Evolutionary conservation across 805 yeast species (phyloP), one percentile per base, ranked within the genome.

Genomic region (Hanseniaspora osmophila): DNA sequence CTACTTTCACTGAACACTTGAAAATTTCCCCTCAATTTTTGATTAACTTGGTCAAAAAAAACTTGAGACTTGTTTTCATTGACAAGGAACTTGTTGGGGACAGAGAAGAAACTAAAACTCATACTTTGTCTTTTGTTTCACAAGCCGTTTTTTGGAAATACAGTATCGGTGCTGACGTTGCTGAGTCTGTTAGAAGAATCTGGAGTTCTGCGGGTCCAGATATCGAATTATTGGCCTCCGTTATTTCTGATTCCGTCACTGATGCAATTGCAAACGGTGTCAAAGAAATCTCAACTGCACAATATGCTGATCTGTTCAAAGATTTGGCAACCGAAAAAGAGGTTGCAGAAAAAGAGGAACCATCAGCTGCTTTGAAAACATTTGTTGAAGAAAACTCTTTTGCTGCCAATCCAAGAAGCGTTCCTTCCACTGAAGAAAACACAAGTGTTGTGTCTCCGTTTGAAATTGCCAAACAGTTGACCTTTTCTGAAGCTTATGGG

Each of bases 81-180:
- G 94, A 86, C 61, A 68, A 73, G 51, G 69, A 77, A 18, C 58
- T 74, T 17, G 66, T 82, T 48, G 84, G 81, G 38, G 84, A 76
- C 46, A 71, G 77, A 53, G 81, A 76, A 49, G 78, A 78, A 46
- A 79, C 92, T 37, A 73, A 76, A 53, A 94, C 94, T 29, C 78
- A 87, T 59, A 77, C 92, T 3, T 69, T 70, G 30, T 72, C 78
- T 35, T 80, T 87, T 60, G 85, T 86, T 43, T 65, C 76, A 47
- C 95, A 87, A 65, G 75, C 81, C 38, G 84, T 80, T 0, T 81
- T 85, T 69, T 86, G 95, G 94, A 72, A 73, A 48, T 66, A 72
- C 39, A 74, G 83, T 7, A 75, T 71, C 50, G 71, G 71, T 37
- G 68, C 77, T 40, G 73, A 72, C 32, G 61, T 60, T 41, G 80